phyloP scores from a whole-genome alignment of 768 basidiomycete genomes.

The Rhodotorula sphaerocarpa region DNA sequence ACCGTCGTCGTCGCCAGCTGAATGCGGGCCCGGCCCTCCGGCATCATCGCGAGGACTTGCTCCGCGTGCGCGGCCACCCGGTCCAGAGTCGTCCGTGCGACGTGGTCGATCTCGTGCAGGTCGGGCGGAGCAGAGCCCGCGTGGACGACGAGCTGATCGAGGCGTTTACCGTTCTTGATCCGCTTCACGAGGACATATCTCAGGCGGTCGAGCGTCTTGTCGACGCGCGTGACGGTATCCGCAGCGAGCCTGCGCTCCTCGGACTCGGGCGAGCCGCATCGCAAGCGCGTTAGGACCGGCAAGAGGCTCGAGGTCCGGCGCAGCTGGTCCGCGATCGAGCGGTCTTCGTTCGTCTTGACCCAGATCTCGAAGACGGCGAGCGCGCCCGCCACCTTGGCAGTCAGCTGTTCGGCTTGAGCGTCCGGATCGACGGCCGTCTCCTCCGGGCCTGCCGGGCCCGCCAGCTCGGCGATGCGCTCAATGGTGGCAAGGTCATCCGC shows the following conservation, averaged over 20 bases:
- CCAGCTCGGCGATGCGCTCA: conserved; percentile 26
- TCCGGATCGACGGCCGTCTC: neutral
- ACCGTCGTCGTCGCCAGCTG: neutral
- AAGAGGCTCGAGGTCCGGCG: neutral
- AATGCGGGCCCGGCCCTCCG: neutral
- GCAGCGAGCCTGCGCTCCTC: neutral
- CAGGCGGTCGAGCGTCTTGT: conserved; percentile 15
- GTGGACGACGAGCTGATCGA: conserved; percentile 13
- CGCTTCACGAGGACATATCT: conserved; percentile 2
- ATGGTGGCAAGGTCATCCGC: conserved; percentile 27
- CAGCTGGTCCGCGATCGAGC: neutral
- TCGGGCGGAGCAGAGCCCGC: neutral
- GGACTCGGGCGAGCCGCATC: neutral
- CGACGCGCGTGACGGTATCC: neutral
- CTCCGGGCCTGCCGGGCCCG: neutral
- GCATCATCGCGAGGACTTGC: neutral
- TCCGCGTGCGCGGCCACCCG: conserved; percentile 2
- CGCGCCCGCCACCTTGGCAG: conserved; percentile 5
- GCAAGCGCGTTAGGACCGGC: conserved; percentile 7
- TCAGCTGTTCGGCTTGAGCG: neutral
- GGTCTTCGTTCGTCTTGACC: neutral
- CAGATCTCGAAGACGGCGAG: conserved; percentile 9
- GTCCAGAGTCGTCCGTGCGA: conserved; percentile 2
- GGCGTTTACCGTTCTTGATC: neutral
- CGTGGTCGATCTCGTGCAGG: neutral